Percentiles rank a stretch among this genome's conserved stretches.
phyloP scores from a whole-genome alignment of 2,329 filamentous ascomycete genomes.

The Harringtonia lauricola region DNA sequence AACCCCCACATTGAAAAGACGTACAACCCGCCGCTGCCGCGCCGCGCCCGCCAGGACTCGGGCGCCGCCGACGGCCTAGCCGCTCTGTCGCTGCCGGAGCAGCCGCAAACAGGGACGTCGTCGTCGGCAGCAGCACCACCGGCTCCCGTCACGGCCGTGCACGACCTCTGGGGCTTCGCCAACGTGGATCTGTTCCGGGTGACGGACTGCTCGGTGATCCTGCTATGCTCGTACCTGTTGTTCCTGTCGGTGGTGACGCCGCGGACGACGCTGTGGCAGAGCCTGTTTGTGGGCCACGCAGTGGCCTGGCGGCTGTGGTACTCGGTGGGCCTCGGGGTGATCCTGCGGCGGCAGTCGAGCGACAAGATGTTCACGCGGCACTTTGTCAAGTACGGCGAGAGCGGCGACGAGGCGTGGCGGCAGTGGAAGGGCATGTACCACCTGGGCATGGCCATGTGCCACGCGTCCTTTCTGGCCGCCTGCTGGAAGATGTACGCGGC shows the following conservation, averaged over 20 bases:
- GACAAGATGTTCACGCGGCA: conserved; percentile 94
- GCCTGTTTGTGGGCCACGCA: conserved; percentile 72
- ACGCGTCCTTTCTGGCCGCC: conserved; percentile 77
- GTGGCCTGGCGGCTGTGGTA: conserved; percentile 85
- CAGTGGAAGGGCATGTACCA: conserved; percentile 98
- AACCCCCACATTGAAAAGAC: conserved; percentile 97
- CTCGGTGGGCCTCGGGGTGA: conserved; percentile 72
- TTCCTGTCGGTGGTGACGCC: conserved; percentile 66
- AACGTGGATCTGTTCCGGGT: conserved; percentile 85
- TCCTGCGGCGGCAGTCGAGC: conserved; percentile 77
- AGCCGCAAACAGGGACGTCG: background rate
- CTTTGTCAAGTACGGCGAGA: conserved; percentile 94
- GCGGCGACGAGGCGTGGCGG: conserved; percentile 81
- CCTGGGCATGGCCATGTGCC: conserved; percentile 82
- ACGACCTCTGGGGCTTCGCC: conserved; percentile 70
- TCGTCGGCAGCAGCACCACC: conserved; percentile 10
- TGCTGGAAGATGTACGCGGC: conserved; percentile 93
- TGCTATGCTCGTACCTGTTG: conserved; percentile 67
- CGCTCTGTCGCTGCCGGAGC: conserved; percentile 1
- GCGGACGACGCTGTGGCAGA: conserved; percentile 62
- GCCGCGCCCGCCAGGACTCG: conserved; percentile 23
- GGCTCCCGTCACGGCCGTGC: conserved; percentile 43
- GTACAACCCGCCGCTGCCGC: conserved; percentile 82
- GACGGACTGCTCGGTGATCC: conserved; percentile 69
- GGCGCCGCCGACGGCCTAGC: too few species aligned